Conservation (phyloP, 139 green algal species). For the Zygnema circumcarinatum region DNA sequence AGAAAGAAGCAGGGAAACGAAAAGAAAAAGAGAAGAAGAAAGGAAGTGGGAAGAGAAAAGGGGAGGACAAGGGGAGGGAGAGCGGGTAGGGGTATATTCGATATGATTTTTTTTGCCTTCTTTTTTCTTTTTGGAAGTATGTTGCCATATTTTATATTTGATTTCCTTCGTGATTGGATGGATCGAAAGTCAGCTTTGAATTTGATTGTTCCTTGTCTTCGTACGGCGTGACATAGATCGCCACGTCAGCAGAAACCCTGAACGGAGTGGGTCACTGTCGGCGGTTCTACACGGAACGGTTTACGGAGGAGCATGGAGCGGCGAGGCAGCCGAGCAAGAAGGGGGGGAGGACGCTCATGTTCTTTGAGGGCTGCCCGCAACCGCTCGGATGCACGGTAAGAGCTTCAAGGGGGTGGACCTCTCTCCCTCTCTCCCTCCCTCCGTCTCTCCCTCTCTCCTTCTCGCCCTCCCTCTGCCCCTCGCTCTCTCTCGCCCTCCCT, state of each 20-base stretch:
- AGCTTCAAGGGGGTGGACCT: background rate
- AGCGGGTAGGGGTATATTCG: no score
- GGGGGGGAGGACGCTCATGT: constrained; percentile 65
- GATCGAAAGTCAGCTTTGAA: no score
- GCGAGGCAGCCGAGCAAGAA: constrained; percentile 15
- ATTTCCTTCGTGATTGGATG: no score
- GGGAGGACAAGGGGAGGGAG: no score
- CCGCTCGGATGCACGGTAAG: constrained; percentile 76
- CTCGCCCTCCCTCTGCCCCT: background rate
- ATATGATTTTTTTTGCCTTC: no score
- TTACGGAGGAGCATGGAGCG: constrained; percentile 46
- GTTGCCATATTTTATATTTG: no score
- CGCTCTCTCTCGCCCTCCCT: constrained; percentile 14
- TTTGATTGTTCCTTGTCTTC: no score
- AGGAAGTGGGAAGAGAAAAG: no score
- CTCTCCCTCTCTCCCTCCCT: background rate
- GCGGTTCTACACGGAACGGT: constrained; percentile 45
- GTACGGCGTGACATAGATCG: no score
- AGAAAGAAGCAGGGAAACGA: no score
- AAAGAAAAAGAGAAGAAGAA: no score
- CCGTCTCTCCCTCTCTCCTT: background rate
- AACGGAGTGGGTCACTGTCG: constrained; percentile 38
- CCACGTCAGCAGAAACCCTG: constrained; percentile 11
- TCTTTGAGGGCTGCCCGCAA: constrained; percentile 76
- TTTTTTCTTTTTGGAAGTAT: no score